Base-by-base conservation (phyloP, 192 early-diverging fungal species). In the Backusella tarrabulga region DNA sequence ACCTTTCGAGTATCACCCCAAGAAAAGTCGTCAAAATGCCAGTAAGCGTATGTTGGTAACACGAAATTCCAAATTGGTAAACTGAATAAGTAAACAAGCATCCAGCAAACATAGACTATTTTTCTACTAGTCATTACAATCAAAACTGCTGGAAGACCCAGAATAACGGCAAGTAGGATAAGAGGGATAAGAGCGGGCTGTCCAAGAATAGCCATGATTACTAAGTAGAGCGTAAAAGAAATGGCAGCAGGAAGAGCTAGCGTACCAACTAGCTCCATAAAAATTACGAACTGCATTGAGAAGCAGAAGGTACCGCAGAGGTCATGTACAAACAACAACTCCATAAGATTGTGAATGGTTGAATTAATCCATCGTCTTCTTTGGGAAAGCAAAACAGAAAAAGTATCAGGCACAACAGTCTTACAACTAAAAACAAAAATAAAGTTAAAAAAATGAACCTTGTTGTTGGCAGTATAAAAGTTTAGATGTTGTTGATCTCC, bases 231-330 rank as follows among this genome's bases (percentile, higher is more conserved):
- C 0, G 94, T 96, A 76, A 95, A 96, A 1, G 85, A 84, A 34
- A 96, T 95, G 67, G 97, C 95, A 8, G 96, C 97, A 2, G 98
- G 98, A 34, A 97, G 87, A 19, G 95, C 93, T 11, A 96, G 87
- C 7, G 97, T 95, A 46, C 95, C 96, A 70, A 97, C 86, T 54
- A 99, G 88, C 46, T 99, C 97, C 91, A 99, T 93, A 76, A 96
- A 94, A 52, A 97, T 91, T 34, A 97, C 90, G 85, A 97, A 98
- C 91, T 98, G 97, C 96, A 97, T 95, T 34, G 93, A 94, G 76
- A 97, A 92, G 77, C 95, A 97, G 80, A 97, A 97, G 1, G 91
- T 95, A 21, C 95, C 95, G 82, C 95, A 97, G 32, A 97, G 85
- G 72, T 95, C 92, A 71, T 88, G 85, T 56, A 97, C 93, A 68